Conservation (phyloP, 495 filamentous ascomycete species). For the Clavariopsis aquatica region DNA sequence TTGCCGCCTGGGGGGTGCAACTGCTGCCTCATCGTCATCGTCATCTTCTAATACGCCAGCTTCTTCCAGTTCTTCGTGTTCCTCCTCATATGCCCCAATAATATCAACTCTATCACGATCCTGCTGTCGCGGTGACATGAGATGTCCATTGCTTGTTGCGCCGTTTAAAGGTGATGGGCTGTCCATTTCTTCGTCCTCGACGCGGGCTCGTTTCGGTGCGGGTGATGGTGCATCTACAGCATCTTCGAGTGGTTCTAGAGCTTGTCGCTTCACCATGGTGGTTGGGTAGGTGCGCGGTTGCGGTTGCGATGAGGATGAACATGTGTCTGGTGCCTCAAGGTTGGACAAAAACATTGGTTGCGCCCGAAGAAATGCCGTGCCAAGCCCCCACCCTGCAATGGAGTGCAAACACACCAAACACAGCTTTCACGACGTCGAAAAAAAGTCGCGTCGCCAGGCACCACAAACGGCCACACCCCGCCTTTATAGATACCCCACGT, state of each 20-base stretch:
- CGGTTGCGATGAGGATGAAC: neutral
- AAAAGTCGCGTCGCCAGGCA: constrained; percentile 38
- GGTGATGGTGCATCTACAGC: constrained; percentile 62
- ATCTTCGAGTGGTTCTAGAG: constrained; percentile 74
- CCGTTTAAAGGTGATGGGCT: constrained; percentile 40
- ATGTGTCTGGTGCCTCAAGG: neutral
- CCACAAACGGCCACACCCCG: constrained; percentile 11
- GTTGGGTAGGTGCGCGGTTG: neutral
- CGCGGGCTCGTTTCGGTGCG: constrained; percentile 71
- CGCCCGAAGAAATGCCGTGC: constrained; percentile 1
- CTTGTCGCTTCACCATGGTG: constrained; percentile 73
- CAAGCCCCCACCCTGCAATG: neutral
- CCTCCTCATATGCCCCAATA: constrained; percentile 38
- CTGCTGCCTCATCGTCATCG: constrained; percentile 51
- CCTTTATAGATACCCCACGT: constrained; percentile 14
- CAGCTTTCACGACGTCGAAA: constrained; percentile 22
- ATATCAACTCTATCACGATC: constrained; percentile 38
- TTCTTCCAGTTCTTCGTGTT: constrained; percentile 50
- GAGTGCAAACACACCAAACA: constrained; percentile 32
- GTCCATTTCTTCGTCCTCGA: constrained; percentile 57
- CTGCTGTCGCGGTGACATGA: constrained; percentile 30
- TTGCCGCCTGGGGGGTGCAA: constrained; percentile 55
- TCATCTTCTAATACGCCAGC: constrained; percentile 48
- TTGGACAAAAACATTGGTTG: constrained; percentile 5
- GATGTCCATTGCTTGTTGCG: constrained; percentile 45